A percentile compares a stretch with the other conserved stretches of the same genome.
Conservation (phyloP, 192 early-diverging fungal species). For the Entomortierella chlamydospora region DNA sequence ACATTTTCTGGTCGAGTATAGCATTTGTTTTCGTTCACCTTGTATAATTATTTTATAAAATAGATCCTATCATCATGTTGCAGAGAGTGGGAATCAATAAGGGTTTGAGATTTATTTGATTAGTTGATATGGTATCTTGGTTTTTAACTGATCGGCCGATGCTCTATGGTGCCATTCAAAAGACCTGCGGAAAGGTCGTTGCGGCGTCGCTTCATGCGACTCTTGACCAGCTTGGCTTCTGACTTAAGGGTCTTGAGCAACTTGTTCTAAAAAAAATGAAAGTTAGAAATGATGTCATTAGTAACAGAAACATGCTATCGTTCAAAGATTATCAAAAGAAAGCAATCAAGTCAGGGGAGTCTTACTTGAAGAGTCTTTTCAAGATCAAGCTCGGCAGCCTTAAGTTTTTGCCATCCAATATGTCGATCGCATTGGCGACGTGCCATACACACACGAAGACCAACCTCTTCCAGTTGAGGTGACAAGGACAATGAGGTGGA, state of each 20-base stretch:
- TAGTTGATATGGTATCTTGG: too few species aligned
- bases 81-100: too few species aligned
- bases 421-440: constrained; percentile 60
- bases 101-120: not conserved
- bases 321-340: too few species aligned
- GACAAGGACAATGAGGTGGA: not conserved
- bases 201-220: constrained; percentile 60
- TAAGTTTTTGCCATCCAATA: constrained; percentile 60
- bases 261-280: constrained; percentile 29
- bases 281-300: constrained; percentile 3
- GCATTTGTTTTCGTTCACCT: not conserved
- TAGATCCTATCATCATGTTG: too few species aligned
- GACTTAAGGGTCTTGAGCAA: constrained; percentile 39
- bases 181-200: constrained; percentile 55
- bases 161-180: constrained; percentile 61
- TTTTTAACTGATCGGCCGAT: constrained; percentile 5
- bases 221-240: constrained; percentile 58
- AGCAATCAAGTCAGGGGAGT: too few species aligned
- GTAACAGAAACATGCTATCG: not conserved
- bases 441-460: constrained; percentile 42
- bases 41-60: not conserved
- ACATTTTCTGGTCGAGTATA: not conserved
- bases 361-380: constrained; percentile 55
- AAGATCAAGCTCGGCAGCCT: constrained; percentile 55
- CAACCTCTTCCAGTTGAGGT: constrained; percentile 26